Percentiles rank a stretch among this genome's conserved stretches.
Evolutionary conservation across 768 basidiomycete species (phyloP).

Genomic region (Termitomyces sp.): DNA sequence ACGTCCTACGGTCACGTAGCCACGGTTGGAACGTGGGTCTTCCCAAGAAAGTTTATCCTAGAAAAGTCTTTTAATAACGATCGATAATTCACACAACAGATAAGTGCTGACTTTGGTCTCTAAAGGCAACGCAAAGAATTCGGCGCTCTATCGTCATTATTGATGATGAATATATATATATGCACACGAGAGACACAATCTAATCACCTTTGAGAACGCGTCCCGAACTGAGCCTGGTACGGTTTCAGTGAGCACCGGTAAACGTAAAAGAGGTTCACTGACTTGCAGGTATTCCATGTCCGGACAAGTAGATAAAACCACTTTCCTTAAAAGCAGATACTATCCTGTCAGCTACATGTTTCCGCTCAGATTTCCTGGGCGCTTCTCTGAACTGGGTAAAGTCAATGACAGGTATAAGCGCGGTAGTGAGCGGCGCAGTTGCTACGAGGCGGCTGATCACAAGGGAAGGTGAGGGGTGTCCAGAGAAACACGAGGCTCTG

Average conservation of each 20-base stretch:
- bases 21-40: constrained; percentile 80
- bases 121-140: constrained; percentile 65
- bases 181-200: not conserved
- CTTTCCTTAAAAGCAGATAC: constrained; percentile 75
- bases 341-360: constrained; percentile 57
- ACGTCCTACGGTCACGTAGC: constrained; percentile 75
- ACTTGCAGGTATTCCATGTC: constrained; percentile 63
- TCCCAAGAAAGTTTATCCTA: constrained; percentile 72
- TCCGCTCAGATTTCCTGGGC: constrained; percentile 47
- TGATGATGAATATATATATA: not conserved
- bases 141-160: constrained; percentile 48
- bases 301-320: constrained; percentile 74
- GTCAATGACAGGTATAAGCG: constrained; percentile 75
- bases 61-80: not conserved
- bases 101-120: constrained; percentile 46
- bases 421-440: constrained; percentile 16
- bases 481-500: constrained; percentile 17
- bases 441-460: constrained; percentile 20
- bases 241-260: not conserved
- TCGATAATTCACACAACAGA: not conserved
- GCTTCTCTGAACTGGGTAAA: constrained; percentile 62
- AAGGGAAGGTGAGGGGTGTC: constrained; percentile 12
- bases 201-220: constrained; percentile 58
- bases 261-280: constrained; percentile 6
- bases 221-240: constrained; percentile 42